phyloP scores from a whole-genome alignment of 176 grass and related monocot species.

The Oryza rufipogon region DNA sequence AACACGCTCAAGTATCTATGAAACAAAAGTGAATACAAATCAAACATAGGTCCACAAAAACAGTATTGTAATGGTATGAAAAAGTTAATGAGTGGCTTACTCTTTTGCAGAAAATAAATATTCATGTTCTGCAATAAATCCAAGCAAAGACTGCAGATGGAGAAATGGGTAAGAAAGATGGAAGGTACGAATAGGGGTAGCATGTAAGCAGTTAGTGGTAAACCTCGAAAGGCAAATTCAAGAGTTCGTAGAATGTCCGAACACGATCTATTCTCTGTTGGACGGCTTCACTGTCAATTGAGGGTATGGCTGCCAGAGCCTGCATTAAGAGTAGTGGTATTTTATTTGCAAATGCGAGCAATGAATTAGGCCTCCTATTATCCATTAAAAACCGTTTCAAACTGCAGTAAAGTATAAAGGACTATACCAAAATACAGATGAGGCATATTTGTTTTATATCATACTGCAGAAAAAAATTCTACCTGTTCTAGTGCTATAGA shows the following conservation, averaged over 20 bases:
- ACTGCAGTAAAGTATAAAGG: conserved; percentile 7
- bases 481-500: conserved; percentile 96
- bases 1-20: conserved; percentile 74
- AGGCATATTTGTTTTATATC: conserved; percentile 7
- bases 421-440: conserved; percentile 14
- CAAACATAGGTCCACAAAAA: conserved; percentile 20
- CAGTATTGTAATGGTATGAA: background rate
- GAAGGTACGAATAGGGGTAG: conserved; percentile 24
- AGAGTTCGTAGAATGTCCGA: conserved; percentile 81
- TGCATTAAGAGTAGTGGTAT: conserved; percentile 37
- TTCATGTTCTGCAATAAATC: conserved; percentile 79
- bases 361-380: background rate
- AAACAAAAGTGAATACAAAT: conserved; percentile 4
- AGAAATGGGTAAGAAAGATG: conserved; percentile 38
- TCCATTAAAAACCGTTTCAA: conserved; percentile 1
- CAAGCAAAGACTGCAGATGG: conserved; percentile 74
- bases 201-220: conserved; percentile 3
- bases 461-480: conserved; percentile 8
- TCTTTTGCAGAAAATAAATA: conserved; percentile 83
- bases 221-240: conserved; percentile 94
- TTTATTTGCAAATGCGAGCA: conserved; percentile 22
- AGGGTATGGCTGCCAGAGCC: conserved; percentile 87
- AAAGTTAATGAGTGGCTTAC: conserved; percentile 48
- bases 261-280: conserved; percentile 89
- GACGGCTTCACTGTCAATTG: conserved; percentile 82